Conservation (phyloP, 2,329 filamentous ascomycete species). For the Microcyclospora tardicrescens region DNA sequence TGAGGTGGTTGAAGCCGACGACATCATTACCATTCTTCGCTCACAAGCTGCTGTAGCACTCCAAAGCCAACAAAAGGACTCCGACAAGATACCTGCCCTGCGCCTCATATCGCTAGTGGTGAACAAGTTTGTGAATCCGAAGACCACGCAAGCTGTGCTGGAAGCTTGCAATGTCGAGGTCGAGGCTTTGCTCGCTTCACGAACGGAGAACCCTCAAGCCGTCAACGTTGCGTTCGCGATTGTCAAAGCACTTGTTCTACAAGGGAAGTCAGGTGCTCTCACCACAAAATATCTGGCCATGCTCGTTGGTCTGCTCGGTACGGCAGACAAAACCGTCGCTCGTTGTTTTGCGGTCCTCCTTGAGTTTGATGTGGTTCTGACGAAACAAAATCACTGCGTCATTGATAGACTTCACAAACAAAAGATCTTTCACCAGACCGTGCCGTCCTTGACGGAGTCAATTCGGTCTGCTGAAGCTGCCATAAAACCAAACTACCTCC, state of each 20-base stretch:
- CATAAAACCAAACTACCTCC: slow-evolving; percentile 48
- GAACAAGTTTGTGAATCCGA: slow-evolving; percentile 35
- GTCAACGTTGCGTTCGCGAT: slow-evolving; percentile 48
- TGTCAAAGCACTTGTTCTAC: slow-evolving; percentile 46
- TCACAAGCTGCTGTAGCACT: slow-evolving; percentile 12
- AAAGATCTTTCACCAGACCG: slow-evolving; percentile 46
- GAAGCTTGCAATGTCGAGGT: slow-evolving; percentile 20
- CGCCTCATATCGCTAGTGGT: slow-evolving; percentile 34
- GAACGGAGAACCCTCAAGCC: slow-evolving; percentile 24
- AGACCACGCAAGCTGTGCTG: slow-evolving; percentile 26
- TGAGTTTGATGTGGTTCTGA: slow-evolving; percentile 47
- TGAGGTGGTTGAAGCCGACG: slow-evolving; percentile 16
- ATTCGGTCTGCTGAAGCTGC: slow-evolving; percentile 34
- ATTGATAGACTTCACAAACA: slow-evolving; percentile 52
- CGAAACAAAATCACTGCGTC: slow-evolving; percentile 46
- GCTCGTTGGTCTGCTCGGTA: slow-evolving; percentile 39
- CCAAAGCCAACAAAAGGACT: neutral
- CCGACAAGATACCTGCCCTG: slow-evolving; percentile 8
- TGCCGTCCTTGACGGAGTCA: slow-evolving; percentile 42
- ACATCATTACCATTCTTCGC: slow-evolving; percentile 15
- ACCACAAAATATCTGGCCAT: slow-evolving; percentile 29
- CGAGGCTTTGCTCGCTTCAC: slow-evolving; percentile 24
- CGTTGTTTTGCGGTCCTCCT: slow-evolving; percentile 48
- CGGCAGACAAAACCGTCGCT: slow-evolving; percentile 35
- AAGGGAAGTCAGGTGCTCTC: slow-evolving; percentile 35